Evolutionary conservation across 2,329 filamentous ascomycete genomes (phyloP), one percentile per base, ranked within the genome.

Genomic region (Aspergillus costaricaensis): DNA sequence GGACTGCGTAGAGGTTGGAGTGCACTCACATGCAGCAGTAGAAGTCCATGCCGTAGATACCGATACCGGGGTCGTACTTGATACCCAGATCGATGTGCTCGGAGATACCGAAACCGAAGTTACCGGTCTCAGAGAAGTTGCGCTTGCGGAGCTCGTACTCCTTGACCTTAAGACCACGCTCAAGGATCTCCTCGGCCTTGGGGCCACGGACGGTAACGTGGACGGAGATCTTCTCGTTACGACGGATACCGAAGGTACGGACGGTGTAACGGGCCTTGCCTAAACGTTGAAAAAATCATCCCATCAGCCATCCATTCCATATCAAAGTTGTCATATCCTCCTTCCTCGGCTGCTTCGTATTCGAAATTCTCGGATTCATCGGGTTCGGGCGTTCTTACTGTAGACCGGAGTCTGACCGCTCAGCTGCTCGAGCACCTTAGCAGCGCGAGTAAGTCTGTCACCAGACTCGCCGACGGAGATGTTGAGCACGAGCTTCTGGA

Each of bases 151-250:
- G 87, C 84, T 99, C 95, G 86, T 99, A 99, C 86, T 99, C 95
- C 92, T 99, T 99, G 89, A 99, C 95, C 90, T 99, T 99, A 81
- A 99, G 91, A 81, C 95, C 95, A 88, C 95, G 94, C 91, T 99
- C 95, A 79, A 99, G 90, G 78, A 99, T 99, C 85, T 99, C 95
- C 88, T 99, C 95, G 68, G 95, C 95, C 90, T 91, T 97, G 83
- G 95, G 93, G 79, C 95, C 95, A 81, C 95, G 95, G 85, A 99
- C 93, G 79, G 95, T 99, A 80, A 99, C 95, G 87, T 99, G 95
- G 74, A 99, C 95, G 72, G 95, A 86, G 79, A 99, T 99, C 91
- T 97, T 98, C 83, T 99, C 95, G 91, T 99, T 99, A 92, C 95
- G 94, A 82, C 95, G 94, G 88, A 99, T 99, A 90, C 95, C 95